Evolutionary conservation across 768 basidiomycete genomes (phyloP).

Genomic region (Trametes cubensis): DNA sequence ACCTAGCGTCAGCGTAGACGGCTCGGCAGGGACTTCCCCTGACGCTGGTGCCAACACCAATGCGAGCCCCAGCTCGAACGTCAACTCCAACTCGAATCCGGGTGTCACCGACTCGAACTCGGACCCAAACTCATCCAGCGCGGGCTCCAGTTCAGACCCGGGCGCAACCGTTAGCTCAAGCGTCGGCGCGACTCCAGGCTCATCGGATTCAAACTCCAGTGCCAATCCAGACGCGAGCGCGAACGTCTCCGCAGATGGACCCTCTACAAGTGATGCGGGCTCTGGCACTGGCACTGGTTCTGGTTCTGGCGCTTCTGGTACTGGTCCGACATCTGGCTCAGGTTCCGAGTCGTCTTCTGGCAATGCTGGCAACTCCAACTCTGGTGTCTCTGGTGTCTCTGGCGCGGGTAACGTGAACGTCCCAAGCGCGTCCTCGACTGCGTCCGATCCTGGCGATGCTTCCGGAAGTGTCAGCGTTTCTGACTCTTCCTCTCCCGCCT

Average conservation of each 20-base stretch:
- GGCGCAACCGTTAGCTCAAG: neutral
- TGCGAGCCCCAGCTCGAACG: neutral
- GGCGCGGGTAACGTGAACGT: neutral
- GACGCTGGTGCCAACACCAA: neutral
- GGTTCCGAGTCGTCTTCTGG: neutral
- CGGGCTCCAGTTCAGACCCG: neutral
- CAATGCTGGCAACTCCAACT: neutral
- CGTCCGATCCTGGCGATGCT: neutral
- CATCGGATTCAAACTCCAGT: neutral
- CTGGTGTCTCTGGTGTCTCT: constrained; percentile 5
- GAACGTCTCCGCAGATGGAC: neutral
- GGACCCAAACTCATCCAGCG: neutral
- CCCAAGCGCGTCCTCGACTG: neutral
- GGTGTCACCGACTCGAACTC: neutral
- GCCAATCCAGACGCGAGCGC: neutral
- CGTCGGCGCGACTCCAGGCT: neutral
- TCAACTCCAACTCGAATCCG: neutral
- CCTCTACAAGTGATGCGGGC: neutral
- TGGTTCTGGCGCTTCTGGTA: neutral
- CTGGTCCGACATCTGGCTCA: neutral
- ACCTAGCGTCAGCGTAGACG: neutral
- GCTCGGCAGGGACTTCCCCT: neutral
- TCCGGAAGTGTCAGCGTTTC: neutral
- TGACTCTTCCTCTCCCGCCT: neutral
- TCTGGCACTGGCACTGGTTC: neutral